Evolutionary conservation across 441 rosid species (phyloP).

Genomic region (Geranium incanum): DNA sequence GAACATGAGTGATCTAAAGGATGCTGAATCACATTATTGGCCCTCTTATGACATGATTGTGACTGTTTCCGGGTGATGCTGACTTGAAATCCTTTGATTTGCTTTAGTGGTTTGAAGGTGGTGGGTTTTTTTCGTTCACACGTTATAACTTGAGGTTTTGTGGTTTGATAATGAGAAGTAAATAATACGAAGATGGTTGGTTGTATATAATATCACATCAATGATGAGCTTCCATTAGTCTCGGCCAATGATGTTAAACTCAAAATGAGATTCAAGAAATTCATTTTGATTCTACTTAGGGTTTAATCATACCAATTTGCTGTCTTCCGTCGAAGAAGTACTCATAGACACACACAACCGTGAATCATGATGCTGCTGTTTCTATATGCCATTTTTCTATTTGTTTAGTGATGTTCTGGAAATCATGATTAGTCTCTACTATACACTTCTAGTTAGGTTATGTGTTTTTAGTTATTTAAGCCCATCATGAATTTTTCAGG

Average conservation of each 20-base stretch:
- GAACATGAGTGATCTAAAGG: background rate
- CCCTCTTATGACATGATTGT: background rate
- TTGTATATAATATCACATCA: background rate
- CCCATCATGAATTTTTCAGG: slow-evolving; percentile 22
- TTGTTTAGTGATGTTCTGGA: background rate
- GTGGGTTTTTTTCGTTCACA: too few relatives aligned
- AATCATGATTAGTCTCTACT: background rate
- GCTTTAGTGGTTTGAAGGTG: background rate
- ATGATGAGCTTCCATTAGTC: background rate
- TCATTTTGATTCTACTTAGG: background rate
- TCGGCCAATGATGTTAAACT: background rate
- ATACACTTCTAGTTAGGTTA: background rate
- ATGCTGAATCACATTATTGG: background rate
- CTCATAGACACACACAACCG: background rate
- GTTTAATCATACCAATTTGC: background rate
- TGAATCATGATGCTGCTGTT: background rate
- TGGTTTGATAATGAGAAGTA: background rate
- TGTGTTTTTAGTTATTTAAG: background rate
- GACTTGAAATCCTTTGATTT: background rate
- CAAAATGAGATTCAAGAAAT: background rate
- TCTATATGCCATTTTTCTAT: background rate
- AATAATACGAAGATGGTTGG: background rate
- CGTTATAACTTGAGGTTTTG: background rate
- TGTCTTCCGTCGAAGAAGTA: background rate
- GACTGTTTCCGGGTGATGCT: background rate